Percentiles rank a stretch among this genome's conserved stretches.
phyloP scores from a whole-genome alignment of 192 early-diverging fungal genomes.

The Blastocladiella britannica region DNA sequence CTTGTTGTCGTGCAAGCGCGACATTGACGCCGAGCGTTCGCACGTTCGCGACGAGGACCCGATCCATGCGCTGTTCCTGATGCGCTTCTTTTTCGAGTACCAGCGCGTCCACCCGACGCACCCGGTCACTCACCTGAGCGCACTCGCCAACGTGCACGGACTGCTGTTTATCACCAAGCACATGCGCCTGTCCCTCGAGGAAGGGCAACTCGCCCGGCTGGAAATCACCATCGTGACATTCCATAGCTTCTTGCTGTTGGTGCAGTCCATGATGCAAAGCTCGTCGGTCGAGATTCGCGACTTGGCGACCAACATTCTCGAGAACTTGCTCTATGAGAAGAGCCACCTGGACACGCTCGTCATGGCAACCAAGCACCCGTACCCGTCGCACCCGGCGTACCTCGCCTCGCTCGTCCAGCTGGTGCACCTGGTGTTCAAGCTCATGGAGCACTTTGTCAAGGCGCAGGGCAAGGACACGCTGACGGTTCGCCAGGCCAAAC shows the following conservation, averaged over 20 bases:
- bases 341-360: conserved; percentile 1
- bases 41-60: conserved; percentile 5
- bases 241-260: background rate
- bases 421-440: conserved; percentile 3
- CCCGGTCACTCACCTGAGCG: background rate
- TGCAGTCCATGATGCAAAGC: background rate
- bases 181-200: background rate
- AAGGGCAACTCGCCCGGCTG: background rate
- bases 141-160: background rate
- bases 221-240: background rate
- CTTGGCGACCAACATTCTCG: conserved; percentile 4
- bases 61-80: conserved; percentile 1
- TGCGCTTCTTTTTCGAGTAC: conserved; percentile 4
- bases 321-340: conserved; percentile 6
- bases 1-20: conserved; percentile 5
- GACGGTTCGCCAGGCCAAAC: background rate
- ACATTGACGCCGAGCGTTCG: conserved; percentile 6
- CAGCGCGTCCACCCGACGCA: background rate
- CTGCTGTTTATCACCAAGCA: background rate
- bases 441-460: conserved; percentile 6
- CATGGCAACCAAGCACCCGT: background rate
- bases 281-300: background rate
- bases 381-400: background rate
- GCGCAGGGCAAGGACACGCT: background rate
- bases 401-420: conserved; percentile 4